phyloP scores from a whole-genome alignment of 805 yeast species.

The Kuraishia hungarica region DNA sequence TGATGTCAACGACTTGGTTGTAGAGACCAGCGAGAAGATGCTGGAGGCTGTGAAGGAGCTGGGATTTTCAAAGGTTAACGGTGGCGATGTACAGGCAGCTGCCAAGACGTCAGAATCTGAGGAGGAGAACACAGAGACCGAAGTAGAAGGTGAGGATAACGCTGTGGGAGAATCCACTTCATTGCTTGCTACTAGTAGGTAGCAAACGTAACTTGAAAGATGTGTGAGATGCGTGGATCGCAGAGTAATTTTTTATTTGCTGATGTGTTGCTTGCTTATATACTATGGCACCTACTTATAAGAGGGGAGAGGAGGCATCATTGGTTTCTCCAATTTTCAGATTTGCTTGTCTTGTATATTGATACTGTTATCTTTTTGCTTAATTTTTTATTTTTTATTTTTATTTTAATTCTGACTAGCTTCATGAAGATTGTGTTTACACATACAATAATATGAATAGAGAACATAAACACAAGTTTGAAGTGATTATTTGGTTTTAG shows the following conservation, averaged over 20 bases:
- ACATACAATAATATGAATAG: neutral
- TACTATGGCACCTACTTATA: neutral
- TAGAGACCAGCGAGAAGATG: slow-evolving; percentile 55
- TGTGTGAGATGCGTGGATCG: neutral
- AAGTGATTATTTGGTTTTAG: no score
- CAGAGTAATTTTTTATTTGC: neutral
- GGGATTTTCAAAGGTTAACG: slow-evolving; percentile 32
- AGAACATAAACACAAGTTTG: no score
- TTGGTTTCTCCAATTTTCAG: neutral
- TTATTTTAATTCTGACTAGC: neutral
- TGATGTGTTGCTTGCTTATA: neutral
- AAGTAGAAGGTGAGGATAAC: slow-evolving; percentile 56
- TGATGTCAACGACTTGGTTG: slow-evolving; percentile 56
- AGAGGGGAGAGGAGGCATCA: neutral
- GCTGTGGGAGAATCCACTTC: slow-evolving; percentile 25
- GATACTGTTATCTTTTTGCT: neutral
- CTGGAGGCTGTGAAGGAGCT: slow-evolving; percentile 25
- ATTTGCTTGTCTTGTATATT: neutral
- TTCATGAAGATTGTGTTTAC: neutral
- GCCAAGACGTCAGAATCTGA: neutral
- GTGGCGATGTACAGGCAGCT: slow-evolving; percentile 7
- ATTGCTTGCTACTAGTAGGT: neutral
- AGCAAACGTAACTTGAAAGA: neutral
- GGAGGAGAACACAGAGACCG: slow-evolving; percentile 20
- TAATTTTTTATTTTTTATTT: no score